Conservation (phyloP, 371 early-diverging fungal genomes). For the Nematocida sp. region DNA sequence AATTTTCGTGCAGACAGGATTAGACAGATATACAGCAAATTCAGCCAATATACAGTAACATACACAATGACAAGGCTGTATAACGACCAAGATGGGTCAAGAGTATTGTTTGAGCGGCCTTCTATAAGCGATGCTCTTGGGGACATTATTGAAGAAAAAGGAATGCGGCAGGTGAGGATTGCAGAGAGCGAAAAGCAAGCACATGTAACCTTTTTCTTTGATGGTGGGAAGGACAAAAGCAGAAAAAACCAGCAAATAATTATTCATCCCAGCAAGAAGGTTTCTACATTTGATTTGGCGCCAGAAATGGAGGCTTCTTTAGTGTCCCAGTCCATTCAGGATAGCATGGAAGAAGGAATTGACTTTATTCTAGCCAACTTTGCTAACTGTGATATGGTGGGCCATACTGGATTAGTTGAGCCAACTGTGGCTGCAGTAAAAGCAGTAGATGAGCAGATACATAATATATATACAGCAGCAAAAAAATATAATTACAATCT, state of each 20-base stretch:
- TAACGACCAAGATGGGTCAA: constrained; percentile 85
- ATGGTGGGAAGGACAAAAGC: constrained; percentile 89
- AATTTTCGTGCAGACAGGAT: constrained; percentile 96
- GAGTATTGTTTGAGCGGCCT: constrained; percentile 78
- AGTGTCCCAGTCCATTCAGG: constrained; percentile 77
- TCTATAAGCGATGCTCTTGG: constrained; percentile 89
- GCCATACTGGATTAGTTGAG: constrained; percentile 94
- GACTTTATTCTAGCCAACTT: constrained; percentile 97
- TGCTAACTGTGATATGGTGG: constrained; percentile 92
- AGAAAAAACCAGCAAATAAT: constrained; percentile 81
- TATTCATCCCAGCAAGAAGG: constrained; percentile 84
- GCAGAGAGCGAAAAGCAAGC: constrained; percentile 98
- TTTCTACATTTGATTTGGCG: constrained; percentile 88
- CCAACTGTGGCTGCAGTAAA: constrained; percentile 85
- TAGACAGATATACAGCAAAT: constrained; percentile 78
- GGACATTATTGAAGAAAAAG: constrained; percentile 83
- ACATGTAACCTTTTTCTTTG: constrained; percentile 99
- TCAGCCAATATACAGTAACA: constrained; percentile 72
- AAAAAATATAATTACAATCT: constrained; percentile 80
- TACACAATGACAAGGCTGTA: constrained; percentile 92
- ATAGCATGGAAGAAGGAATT: constrained; percentile 57
- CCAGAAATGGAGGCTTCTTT: constrained; percentile 87
- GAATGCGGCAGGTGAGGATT: constrained; percentile 83
- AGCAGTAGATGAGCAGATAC: constrained; percentile 87
- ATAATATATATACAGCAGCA: constrained; percentile 84